Evolutionary conservation across 2,329 filamentous ascomycete genomes (phyloP).

Genomic region (Thielaviopsis ethacetica): DNA sequence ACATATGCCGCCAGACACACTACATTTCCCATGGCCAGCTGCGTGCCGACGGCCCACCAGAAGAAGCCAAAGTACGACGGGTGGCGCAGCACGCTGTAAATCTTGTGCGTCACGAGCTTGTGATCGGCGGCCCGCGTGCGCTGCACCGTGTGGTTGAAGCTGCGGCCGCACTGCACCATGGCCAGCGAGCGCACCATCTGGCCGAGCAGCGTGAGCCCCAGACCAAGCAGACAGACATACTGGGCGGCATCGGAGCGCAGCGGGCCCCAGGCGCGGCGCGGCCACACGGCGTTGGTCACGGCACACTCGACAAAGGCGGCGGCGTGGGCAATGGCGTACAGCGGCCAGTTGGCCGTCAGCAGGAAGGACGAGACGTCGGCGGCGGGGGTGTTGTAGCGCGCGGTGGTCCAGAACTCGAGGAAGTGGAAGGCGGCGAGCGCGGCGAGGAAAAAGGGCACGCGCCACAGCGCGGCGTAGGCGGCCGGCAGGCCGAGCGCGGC

Average conservation of each 20-base stretch:
- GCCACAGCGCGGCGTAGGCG: slow-evolving; percentile 31
- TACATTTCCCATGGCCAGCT: slow-evolving; percentile 73
- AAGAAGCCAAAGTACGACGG: slow-evolving; percentile 97
- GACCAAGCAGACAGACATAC: slow-evolving; percentile 25
- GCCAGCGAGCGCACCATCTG: slow-evolving; percentile 65
- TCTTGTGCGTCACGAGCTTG: slow-evolving; percentile 62
- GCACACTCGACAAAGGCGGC: slow-evolving; percentile 59
- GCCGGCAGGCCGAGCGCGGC: slow-evolving; percentile 17
- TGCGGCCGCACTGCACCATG: slow-evolving; percentile 77
- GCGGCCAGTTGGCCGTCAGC: slow-evolving; percentile 66
- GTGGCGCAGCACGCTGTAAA: slow-evolving; percentile 65
- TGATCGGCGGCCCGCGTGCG: slow-evolving; percentile 52
- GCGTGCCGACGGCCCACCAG: slow-evolving; percentile 94
- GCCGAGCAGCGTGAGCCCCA: slow-evolving; percentile 49
- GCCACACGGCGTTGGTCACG: slow-evolving; percentile 40
- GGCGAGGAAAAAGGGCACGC: slow-evolving; percentile 48
- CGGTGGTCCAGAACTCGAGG: slow-evolving; percentile 87
- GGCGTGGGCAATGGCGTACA: slow-evolving; percentile 70
- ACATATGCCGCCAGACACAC: slow-evolving; percentile 62
- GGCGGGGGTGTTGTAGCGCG: slow-evolving; percentile 60
- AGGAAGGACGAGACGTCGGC: slow-evolving; percentile 66
- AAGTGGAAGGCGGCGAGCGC: slow-evolving; percentile 77
- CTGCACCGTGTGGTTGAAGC: slow-evolving; percentile 83
- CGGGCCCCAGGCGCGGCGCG: slow-evolving; percentile 30
- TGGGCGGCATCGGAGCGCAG: slow-evolving; percentile 16